phyloP scores from a whole-genome alignment of 164 flowering plant genomes.

The Taxillus chinensis region DNA sequence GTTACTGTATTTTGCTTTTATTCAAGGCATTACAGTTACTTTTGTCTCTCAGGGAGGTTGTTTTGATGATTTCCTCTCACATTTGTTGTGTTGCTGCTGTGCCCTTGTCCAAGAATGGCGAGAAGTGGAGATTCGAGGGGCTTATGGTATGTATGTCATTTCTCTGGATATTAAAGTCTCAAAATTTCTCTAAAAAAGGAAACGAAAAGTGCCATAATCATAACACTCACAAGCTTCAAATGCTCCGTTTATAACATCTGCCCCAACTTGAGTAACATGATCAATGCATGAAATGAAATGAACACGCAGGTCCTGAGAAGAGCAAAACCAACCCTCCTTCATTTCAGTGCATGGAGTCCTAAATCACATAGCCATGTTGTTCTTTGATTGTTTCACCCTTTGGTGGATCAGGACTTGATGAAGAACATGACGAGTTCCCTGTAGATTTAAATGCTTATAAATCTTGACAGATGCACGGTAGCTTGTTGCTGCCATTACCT shows the following conservation, averaged over 20 bases:
- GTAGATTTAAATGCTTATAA: too few species aligned
- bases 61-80: slow-evolving; percentile 89
- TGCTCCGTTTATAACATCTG: background rate
- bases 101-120: slow-evolving; percentile 99
- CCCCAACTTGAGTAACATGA: background rate
- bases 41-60: slow-evolving; percentile 62
- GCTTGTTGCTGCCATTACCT: too few species aligned
- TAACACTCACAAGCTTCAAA: background rate
- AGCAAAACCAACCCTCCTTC: slow-evolving; percentile 77
- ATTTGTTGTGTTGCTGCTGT: slow-evolving; percentile 95
- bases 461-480: too few species aligned
- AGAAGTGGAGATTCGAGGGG: slow-evolving; percentile 90
- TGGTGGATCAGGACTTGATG: too few species aligned
- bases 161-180: background rate
- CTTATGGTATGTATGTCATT: slow-evolving; percentile 34
- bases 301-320: slow-evolving; percentile 61
- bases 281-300: background rate
- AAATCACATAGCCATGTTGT: background rate
- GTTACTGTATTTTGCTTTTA: too few species aligned
- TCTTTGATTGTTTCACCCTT: too few species aligned
- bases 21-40: background rate
- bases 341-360: slow-evolving; percentile 76
- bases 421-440: too few species aligned
- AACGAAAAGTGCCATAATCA: background rate
- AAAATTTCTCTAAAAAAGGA: too few species aligned